These are phyloP conservation scores for Scheffersomyces illinoinensis DNA, from an alignment of 1,139 yeast species.

Conservation along the genomic window DNA sequence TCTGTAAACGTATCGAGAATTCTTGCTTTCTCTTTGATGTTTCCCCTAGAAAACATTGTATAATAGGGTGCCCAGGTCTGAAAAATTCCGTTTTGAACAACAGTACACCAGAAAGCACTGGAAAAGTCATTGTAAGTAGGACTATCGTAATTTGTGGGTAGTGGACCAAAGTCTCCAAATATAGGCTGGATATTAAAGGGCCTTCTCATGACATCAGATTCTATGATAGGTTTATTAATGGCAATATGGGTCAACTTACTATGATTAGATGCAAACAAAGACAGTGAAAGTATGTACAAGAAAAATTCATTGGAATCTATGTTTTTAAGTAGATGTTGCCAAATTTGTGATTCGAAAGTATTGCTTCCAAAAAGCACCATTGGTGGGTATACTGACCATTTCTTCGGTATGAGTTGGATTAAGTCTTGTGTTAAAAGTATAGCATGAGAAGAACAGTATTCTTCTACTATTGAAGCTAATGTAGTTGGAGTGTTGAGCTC, in stretches of 20 bases:
- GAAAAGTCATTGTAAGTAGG: constrained; percentile 50
- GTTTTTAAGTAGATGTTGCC: constrained; percentile 29
- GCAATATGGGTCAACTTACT: constrained; percentile 60
- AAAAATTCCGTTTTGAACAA: constrained; percentile 68
- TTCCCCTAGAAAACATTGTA: constrained; percentile 91
- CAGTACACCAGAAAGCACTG: constrained; percentile 70
- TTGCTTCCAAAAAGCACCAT: constrained; percentile 54
- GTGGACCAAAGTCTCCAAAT: constrained; percentile 66
- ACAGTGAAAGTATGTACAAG: constrained; percentile 16
- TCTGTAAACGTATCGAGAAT: constrained; percentile 41
- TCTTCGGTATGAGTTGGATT: constrained; percentile 37
- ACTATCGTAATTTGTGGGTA: constrained; percentile 22
- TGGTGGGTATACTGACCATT: constrained; percentile 69
- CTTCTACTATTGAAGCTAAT: not conserved
- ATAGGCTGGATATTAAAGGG: constrained; percentile 63
- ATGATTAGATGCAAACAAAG: constrained; percentile 8
- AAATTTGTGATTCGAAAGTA: constrained; percentile 37
- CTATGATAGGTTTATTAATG: constrained; percentile 65
- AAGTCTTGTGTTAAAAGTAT: not conserved
- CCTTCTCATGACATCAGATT: constrained; percentile 55
- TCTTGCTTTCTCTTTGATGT: constrained; percentile 77
- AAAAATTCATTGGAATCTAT: constrained; percentile 22
- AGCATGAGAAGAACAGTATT: not conserved
- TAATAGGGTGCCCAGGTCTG: constrained; percentile 85
- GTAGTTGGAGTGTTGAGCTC: not conserved